Evolutionary conservation across 2,329 filamentous ascomycete genomes (phyloP).

Genomic region (Whalleya microplaca): DNA sequence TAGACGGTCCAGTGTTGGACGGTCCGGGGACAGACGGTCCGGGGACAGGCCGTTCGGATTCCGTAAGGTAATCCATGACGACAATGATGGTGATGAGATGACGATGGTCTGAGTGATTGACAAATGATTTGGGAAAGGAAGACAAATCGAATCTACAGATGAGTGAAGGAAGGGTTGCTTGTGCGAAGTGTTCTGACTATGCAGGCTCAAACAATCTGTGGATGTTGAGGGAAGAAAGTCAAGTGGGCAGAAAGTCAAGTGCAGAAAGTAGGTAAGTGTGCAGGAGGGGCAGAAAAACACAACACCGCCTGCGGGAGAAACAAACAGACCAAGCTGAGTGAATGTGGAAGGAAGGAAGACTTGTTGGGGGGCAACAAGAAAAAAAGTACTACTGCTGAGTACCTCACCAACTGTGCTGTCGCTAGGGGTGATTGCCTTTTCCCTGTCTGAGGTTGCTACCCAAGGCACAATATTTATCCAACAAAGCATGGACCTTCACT

Average conservation of each 20-base stretch:
- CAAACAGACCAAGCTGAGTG: background rate
- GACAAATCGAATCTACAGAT: background rate
- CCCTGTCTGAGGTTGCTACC: background rate
- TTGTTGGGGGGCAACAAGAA: background rate
- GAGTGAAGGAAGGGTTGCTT: background rate
- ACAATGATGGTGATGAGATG: background rate
- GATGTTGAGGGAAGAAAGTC: background rate
- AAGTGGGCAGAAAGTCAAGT: background rate
- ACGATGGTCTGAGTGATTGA: background rate
- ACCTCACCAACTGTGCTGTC: background rate
- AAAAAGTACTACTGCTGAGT: background rate
- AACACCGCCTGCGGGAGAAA: background rate
- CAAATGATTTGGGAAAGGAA: background rate
- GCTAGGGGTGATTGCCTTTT: background rate
- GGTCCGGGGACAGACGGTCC: too few species aligned
- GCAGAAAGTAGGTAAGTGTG: too few species aligned
- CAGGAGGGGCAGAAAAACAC: background rate
- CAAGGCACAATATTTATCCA: background rate
- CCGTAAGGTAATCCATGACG: too few species aligned
- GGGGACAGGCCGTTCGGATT: too few species aligned
- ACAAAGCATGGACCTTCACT: background rate
- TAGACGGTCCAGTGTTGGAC: too few species aligned
- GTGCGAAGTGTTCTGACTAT: background rate
- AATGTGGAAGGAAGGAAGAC: background rate
- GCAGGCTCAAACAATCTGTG: background rate